Conservation (phyloP, 257 asterid species). For the Apocynum venetum region DNA sequence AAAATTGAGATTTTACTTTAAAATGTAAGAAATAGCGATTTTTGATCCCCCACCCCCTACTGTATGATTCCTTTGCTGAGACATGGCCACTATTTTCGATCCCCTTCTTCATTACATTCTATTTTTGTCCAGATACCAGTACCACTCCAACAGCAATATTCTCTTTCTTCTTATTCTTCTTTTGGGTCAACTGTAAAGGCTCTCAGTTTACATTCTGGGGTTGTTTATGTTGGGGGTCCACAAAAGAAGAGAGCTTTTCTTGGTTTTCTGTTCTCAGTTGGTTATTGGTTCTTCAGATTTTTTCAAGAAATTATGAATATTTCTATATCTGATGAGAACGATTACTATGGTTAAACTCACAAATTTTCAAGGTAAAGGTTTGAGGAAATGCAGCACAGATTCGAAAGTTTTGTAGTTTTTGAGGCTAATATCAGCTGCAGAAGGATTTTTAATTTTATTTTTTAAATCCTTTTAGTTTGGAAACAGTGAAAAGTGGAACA, state of each 20-base stretch:
- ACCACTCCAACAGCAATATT: not conserved
- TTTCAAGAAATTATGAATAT: constrained; percentile 34
- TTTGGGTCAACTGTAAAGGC: constrained; percentile 13
- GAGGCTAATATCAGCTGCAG: not conserved
- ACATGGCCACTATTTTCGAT: constrained; percentile 37
- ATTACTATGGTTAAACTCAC: constrained; percentile 35
- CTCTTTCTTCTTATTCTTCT: not conserved
- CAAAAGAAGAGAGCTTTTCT: constrained; percentile 10
- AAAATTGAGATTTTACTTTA: too few relatives aligned
- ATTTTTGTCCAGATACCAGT: not conserved
- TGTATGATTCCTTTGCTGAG: constrained; percentile 3
- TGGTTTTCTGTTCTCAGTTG: not conserved
- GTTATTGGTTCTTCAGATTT: constrained; percentile 19
- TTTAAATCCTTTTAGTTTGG: constrained; percentile 2
- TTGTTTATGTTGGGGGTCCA: constrained; percentile 16
- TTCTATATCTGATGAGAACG: constrained; percentile 48
- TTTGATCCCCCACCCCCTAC: not conserved
- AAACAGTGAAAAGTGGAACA: constrained; percentile 37
- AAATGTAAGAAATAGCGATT: too few relatives aligned
- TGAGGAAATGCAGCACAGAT: not conserved
- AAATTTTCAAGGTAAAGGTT: constrained; percentile 46
- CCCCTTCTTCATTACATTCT: not conserved
- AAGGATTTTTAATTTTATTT: not conserved
- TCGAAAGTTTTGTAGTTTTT: not conserved
- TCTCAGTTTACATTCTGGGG: constrained; percentile 17